A percentile compares a stretch with the other conserved stretches of the same genome.
Evolutionary conservation across 2,329 filamentous ascomycete genomes (phyloP).

Genomic region (Fusarium sublunatum): DNA sequence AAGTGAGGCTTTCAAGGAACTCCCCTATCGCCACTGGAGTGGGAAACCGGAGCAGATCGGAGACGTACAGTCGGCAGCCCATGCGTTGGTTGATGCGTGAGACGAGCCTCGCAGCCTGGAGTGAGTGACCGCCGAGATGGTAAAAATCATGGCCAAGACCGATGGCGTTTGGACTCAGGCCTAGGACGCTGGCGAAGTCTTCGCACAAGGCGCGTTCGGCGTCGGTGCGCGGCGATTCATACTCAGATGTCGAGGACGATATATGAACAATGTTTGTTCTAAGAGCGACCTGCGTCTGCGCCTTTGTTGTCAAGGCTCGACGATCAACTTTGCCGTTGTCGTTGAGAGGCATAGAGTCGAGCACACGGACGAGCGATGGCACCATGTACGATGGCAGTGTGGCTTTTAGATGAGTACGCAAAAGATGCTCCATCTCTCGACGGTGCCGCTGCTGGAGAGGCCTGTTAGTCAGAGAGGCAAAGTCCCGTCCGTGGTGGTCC

Average conservation of each 20-base stretch:
- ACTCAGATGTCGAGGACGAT: too few relatives aligned
- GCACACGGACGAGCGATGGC: background rate
- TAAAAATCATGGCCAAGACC: too few relatives aligned
- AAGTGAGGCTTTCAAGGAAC: background rate
- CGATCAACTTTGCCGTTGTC: conserved; percentile 19
- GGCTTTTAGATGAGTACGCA: background rate
- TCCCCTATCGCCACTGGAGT: background rate
- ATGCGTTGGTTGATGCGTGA: background rate
- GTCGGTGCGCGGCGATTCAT: too few relatives aligned
- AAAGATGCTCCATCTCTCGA: background rate
- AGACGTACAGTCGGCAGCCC: conserved; percentile 1
- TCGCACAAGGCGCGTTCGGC: too few relatives aligned
- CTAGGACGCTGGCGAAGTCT: too few relatives aligned
- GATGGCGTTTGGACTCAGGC: too few relatives aligned
- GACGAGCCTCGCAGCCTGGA: background rate
- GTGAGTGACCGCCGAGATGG: background rate
- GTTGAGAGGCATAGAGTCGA: conserved; percentile 14
- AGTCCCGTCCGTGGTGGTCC: conserved; percentile 11
- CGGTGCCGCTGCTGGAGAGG: background rate
- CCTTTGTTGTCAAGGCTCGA: background rate
- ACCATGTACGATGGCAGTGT: conserved; percentile 16
- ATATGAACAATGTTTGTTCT: too few relatives aligned
- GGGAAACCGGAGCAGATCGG: background rate
- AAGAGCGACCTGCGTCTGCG: background rate
- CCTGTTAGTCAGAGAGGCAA: background rate